Evolutionary conservation across 352 stramenopile genomes (phyloP).

Genomic region (Globisporangium nunn): DNA sequence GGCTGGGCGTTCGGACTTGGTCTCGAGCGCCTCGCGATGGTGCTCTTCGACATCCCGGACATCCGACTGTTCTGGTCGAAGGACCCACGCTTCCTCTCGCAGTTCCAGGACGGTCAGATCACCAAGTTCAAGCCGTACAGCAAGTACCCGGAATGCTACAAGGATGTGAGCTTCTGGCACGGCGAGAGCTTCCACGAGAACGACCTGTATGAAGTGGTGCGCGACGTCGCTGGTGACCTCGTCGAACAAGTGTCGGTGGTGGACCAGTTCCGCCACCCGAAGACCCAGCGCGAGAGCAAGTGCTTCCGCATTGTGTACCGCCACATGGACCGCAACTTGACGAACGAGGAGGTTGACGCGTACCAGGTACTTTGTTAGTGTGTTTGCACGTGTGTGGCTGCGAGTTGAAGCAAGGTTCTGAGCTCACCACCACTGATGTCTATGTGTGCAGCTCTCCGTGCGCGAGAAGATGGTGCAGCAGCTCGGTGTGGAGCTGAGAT

Average conservation of each 20-base stretch:
- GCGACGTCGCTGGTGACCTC: conserved; percentile 94
- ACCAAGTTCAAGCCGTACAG: conserved; percentile 97
- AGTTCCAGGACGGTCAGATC: conserved; percentile 91
- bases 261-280: conserved; percentile 97
- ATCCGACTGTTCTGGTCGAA: conserved; percentile 99
- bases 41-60: conserved; percentile 98
- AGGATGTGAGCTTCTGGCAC: conserved; percentile 99
- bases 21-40: conserved; percentile 98
- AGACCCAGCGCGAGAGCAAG: conserved; percentile 92
- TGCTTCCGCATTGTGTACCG: conserved; percentile 99
- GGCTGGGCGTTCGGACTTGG: conserved; percentile 99
- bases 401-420: neutral
- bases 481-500: conserved; percentile 91
- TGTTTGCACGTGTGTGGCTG: neutral
- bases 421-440: neutral
- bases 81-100: conserved; percentile 91
- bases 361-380: conserved; percentile 75
- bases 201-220: conserved; percentile 96
- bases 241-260: conserved; percentile 90
- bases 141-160: conserved; percentile 98
- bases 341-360: conserved; percentile 97
- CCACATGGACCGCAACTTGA: conserved; percentile 98
- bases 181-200: conserved; percentile 90
- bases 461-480: conserved; percentile 63
- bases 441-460: conserved; percentile 41